Base-by-base conservation (phyloP, 2,329 filamentous ascomycete genomes). In the Epichloe amarillans region DNA sequence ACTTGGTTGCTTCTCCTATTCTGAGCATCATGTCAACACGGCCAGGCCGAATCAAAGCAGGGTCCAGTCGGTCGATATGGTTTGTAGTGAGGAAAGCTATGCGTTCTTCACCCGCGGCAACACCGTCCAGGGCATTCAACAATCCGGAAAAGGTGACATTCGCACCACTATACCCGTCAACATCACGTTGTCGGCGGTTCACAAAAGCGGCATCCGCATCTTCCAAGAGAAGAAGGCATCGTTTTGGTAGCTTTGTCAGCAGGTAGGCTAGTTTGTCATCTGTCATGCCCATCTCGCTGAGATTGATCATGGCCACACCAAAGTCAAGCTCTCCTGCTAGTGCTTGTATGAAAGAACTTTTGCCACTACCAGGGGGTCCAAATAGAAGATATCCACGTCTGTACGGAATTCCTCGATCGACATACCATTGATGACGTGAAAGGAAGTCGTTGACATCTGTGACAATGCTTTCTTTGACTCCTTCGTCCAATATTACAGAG, bases 51-150 rank as follows among this genome's bases (percentile, higher is more conserved):
- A 97, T 88, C 41, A 98, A 70, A 4, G 93, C 93, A 54, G 88
- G 84, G 61, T 96, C 89, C 2, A 97, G 76, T 40, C 88, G 79
- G 57, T 96, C 89, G 38, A 95, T 82, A 62, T 96, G 88, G 62
- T 98, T 98, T 19, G 91, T 95, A 2, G 93, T 98, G 55, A 95
- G 74, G 66, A 98, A 95, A 1, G 94, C 82, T 55, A 98, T 86
- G 49, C 93, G 80, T 70, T 97, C 91, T 64, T 97, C 93, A 12
- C 89, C 88, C 48, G 90, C 94, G 6, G 89, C 89, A n/a, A 97
- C 82, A 1, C 93, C 93, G 56, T 98, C 93, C 14, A 91, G 67
- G 0, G 86, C 85, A 60, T 90, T 90, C 38, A 97, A 72, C 19
- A 97, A 71, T 0, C 91, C 91, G 0, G 91, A 97, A 61, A 96